A percentile compares a stretch with the other conserved stretches of the same genome.
phyloP scores from a whole-genome alignment of 202 grass and related monocot genomes.

The Eragrostis tef region DNA sequence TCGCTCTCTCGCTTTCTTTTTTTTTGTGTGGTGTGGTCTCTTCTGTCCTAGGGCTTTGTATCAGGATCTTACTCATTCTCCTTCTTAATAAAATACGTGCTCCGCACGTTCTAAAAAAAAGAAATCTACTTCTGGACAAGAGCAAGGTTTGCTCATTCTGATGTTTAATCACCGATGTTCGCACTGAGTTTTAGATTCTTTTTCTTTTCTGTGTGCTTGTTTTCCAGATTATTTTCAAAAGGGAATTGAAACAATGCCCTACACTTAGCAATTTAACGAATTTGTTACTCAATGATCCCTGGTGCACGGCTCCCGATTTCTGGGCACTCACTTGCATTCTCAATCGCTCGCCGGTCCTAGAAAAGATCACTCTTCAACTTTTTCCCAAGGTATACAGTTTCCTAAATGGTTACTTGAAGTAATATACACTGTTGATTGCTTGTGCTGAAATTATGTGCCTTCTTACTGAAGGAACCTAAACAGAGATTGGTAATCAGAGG shows the following conservation, averaged over 20 bases:
- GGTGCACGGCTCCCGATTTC: background rate
- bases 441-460: background rate
- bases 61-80: too few species aligned
- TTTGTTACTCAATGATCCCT: background rate
- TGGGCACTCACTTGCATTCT: conserved; percentile 1
- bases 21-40: too few species aligned
- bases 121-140: background rate
- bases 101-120: too few species aligned
- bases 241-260: background rate
- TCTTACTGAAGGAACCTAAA: too few species aligned
- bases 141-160: too few species aligned
- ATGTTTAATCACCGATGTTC: background rate
- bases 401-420: background rate
- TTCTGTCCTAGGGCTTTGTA: too few species aligned
- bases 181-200: background rate
- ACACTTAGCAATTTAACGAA: conserved; percentile 7
- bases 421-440: background rate
- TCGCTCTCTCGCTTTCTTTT: too few species aligned
- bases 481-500: too few species aligned
- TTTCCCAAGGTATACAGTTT: background rate
- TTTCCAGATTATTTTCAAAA: conserved; percentile 6
- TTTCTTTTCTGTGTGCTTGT: background rate
- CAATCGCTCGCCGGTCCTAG: background rate
- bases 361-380: background rate
- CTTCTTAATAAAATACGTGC: too few species aligned